These are phyloP conservation scores for Furcasterigmium furcatum DNA, from an alignment of 2,329 filamentous ascomycete species.

Conservation along the genomic window DNA sequence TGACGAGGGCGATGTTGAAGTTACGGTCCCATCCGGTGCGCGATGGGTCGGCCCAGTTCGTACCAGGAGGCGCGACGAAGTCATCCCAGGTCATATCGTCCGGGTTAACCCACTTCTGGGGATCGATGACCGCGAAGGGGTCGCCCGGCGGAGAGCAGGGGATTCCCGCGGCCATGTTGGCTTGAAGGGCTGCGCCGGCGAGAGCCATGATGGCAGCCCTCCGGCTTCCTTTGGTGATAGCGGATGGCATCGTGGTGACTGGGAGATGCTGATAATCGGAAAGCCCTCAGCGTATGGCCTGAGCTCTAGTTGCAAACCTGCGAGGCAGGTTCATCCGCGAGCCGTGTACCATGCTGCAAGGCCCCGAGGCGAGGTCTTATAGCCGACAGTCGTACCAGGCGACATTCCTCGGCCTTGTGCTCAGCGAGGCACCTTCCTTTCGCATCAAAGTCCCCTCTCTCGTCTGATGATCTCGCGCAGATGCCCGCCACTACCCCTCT, in stretches of 20 bases:
- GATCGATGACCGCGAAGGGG: slow-evolving; percentile 46
- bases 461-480: background rate
- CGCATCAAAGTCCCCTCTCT: background rate
- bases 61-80: slow-evolving; percentile 41
- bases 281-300: too few relatives aligned
- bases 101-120: slow-evolving; percentile 49
- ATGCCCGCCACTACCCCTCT: background rate
- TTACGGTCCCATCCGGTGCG: slow-evolving; percentile 42
- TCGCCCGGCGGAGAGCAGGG: slow-evolving; percentile 17
- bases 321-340: too few relatives aligned
- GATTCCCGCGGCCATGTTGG: background rate
- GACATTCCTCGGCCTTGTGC: background rate
- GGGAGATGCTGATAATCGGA: too few relatives aligned
- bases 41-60: slow-evolving; percentile 41
- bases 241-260: background rate
- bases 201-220: slow-evolving; percentile 4
- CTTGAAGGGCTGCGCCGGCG: slow-evolving; percentile 5
- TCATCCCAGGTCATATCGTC: slow-evolving; percentile 52
- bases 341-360: background rate
- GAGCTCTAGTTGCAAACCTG: too few relatives aligned
- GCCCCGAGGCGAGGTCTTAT: background rate
- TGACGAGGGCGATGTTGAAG: slow-evolving; percentile 53
- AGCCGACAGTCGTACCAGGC: background rate
- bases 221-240: background rate
- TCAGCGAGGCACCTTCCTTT: background rate